Percentiles rank a stretch among this genome's conserved stretches.
Conservation (phyloP, 2,329 filamentous ascomycete genomes). For the Cadophora gregata region DNA sequence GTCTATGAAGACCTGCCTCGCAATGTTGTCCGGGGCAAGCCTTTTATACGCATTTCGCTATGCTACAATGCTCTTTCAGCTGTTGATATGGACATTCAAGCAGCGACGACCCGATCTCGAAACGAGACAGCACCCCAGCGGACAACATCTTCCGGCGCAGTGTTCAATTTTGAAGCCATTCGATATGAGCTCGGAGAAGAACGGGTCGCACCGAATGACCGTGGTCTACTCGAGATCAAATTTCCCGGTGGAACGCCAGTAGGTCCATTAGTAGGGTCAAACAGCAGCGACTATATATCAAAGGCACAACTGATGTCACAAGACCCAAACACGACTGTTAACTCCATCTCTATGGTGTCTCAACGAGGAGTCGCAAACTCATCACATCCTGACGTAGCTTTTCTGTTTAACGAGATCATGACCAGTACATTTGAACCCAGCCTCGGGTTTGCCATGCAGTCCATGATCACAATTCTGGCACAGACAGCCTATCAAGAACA, state of each 20-base stretch:
- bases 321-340: neutral
- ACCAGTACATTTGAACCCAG: neutral
- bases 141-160: neutral
- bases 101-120: neutral
- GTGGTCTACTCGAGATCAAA: neutral
- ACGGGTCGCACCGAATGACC: neutral
- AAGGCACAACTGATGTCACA: neutral
- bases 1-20: neutral
- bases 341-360: neutral
- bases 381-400: neutral
- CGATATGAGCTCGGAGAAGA: neutral
- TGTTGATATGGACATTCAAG: neutral
- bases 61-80: slow-evolving; percentile 8
- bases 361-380: neutral
- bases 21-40: neutral
- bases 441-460: neutral
- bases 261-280: neutral
- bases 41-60: neutral
- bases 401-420: neutral
- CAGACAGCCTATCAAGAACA: slow-evolving; percentile 4
- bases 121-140: neutral
- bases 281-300: neutral
- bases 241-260: neutral
- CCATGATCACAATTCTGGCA: neutral
- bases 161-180: neutral